Evolutionary conservation across 148 eudicot genomes (phyloP).

Genomic region (Rhododendron molle): DNA sequence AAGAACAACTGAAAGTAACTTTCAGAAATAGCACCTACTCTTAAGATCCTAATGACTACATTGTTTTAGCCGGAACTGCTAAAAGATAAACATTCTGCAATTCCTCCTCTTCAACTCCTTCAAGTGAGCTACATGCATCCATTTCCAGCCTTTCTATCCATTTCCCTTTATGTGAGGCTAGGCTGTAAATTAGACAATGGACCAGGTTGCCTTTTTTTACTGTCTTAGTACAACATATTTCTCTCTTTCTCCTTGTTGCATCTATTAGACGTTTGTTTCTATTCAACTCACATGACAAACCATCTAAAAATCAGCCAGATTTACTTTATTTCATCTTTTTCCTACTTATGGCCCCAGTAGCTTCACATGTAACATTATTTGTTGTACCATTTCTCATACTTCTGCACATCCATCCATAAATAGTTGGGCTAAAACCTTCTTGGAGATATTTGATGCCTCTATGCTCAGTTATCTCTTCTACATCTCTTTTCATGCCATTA

Average conservation of each 20-base stretch:
- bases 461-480: background rate
- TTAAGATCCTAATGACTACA: background rate
- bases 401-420: background rate
- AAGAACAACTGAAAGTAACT: background rate
- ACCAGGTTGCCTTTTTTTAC: background rate
- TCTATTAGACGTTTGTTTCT: background rate
- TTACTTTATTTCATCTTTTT: background rate
- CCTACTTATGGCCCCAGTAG: background rate
- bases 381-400: background rate
- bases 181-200: background rate
- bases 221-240: background rate
- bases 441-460: background rate
- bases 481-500: background rate
- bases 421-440: background rate
- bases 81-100: background rate
- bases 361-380: background rate
- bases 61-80: background rate
- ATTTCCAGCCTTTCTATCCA: constrained; percentile 1
- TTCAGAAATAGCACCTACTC: background rate
- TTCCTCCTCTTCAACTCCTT: background rate
- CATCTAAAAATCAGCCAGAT: constrained; percentile 3
- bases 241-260: background rate
- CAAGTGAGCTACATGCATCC: background rate
- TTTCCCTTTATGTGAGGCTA: background rate
- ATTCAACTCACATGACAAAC: background rate